These are phyloP conservation scores for Fragaria nilgerrensis DNA, from an alignment of 306 rosid genomes.

Conservation along the genomic window DNA sequence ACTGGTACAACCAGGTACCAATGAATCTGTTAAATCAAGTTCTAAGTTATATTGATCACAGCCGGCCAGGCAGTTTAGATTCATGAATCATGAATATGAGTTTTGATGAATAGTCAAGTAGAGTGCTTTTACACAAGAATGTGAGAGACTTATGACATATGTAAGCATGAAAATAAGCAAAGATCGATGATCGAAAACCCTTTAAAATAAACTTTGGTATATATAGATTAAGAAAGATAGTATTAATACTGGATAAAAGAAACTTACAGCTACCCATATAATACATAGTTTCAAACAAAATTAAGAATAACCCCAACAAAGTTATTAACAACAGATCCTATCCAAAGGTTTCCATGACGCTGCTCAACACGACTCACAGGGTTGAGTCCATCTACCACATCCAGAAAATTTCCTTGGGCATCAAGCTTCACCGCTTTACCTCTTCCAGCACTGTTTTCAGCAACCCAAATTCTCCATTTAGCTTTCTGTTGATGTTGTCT, in stretches of 20 bases:
- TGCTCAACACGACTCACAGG: constrained; percentile 57
- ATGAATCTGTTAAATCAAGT: too few species aligned
- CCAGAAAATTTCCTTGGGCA: constrained; percentile 26
- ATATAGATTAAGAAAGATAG: too few species aligned
- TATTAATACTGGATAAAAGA: background rate
- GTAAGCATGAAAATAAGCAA: too few species aligned
- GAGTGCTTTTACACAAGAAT: too few species aligned
- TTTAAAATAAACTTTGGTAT: too few species aligned
- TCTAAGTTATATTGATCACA: too few species aligned
- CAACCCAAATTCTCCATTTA: constrained; percentile 49
- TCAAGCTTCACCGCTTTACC: constrained; percentile 30
- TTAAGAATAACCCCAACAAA: background rate
- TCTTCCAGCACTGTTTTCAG: constrained; percentile 39
- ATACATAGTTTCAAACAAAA: background rate
- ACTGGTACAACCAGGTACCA: too few species aligned
- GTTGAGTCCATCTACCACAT: constrained; percentile 47
- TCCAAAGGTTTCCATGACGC: constrained; percentile 14
- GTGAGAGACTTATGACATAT: too few species aligned
- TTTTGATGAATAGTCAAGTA: too few species aligned
- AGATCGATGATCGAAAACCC: too few species aligned
- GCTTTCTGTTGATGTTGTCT: constrained; percentile 50
- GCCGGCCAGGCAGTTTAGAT: too few species aligned
- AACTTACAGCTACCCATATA: background rate
- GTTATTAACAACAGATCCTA: background rate
- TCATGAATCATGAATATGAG: too few species aligned